Base-by-base conservation (phyloP, 2,329 filamentous ascomycete genomes). In the Diaporthe australafricana region DNA sequence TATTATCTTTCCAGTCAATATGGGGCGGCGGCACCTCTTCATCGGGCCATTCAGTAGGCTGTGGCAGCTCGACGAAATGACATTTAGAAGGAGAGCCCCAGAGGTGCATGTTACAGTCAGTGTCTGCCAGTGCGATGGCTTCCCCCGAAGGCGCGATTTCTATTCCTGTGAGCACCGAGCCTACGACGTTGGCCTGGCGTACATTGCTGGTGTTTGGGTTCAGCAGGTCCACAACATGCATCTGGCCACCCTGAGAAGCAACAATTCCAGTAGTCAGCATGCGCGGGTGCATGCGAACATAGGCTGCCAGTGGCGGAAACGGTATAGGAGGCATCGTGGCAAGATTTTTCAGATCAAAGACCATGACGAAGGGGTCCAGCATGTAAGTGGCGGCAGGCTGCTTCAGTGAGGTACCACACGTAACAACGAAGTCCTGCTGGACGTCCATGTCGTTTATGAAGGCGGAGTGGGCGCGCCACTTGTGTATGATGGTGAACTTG, bases 361-460 rank as follows among this genome's bases (percentile, higher is more conserved):
- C 95, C 77, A 98, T 97, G 72, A 98, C 94, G 72, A 98, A 91
- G 0, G 95, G 94, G 79, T 99, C 96, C 42, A 97, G 89, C 85
- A 97, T 95, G 74, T 93, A 93, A 50, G 91, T 90, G 2, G 84
- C 82, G 45, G 92, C 90, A 75, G 94, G 87, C 78, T 95, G 94
- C 75, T 96, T 90, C 30, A 94, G 88, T 1, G 96, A 97, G 82
- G 94, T 97, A 45, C 96, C 96, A 81, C 96, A 99, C 5, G 96
- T 98, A 27, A 98, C 93, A 68, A 99, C 91, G 76, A 96, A 96
- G 80, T 98, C 96, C 78, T 96, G 94, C 79, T 96, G 94, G 11
- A 95, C 94, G 83, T 99, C 96, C 94, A 99, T 98, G 80, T 98
- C 96, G 81, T 94, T 98, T 80, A 99, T 94, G 66, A 91, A 90